Conservation (phyloP, 1,284 basidiomycete genomes). For the Meira miltonrushii region DNA sequence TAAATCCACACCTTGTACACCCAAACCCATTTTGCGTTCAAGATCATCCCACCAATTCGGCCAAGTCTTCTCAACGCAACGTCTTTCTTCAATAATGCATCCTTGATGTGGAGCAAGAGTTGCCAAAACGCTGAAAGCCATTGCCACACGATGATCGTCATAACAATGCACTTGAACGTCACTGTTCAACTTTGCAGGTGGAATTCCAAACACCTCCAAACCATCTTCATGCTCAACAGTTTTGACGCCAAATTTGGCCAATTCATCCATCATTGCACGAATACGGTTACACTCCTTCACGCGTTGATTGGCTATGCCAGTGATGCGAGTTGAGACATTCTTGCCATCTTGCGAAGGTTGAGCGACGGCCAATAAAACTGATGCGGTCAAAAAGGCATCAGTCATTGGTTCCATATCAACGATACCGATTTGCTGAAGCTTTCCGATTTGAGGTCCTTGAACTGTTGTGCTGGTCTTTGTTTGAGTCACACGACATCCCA, state of each 20-base stretch:
- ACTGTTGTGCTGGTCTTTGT: constrained; percentile 87
- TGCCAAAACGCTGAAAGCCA: constrained; percentile 89
- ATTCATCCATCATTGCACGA: constrained; percentile 88
- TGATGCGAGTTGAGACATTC: constrained; percentile 64
- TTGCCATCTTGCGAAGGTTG: constrained; percentile 51
- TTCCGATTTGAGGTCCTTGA: constrained; percentile 74
- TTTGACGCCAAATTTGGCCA: constrained; percentile 90
- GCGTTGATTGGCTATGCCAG: constrained; percentile 94
- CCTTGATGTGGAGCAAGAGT: constrained; percentile 60
- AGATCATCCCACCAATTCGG: constrained; percentile 99
- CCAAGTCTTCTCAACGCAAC: constrained; percentile 99
- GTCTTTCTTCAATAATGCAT: constrained; percentile 86
- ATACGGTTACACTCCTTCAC: constrained; percentile 99
- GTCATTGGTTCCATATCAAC: constrained; percentile 99
- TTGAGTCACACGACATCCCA: constrained; percentile 89
- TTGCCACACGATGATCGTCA: constrained; percentile 96
- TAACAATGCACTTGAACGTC: constrained; percentile 82
- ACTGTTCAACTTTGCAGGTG: constrained; percentile 58
- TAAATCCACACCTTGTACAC: constrained; percentile 73
- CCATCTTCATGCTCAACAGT: constrained; percentile 90
- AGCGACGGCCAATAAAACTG: constrained; percentile 75
- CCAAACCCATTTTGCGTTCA: constrained; percentile 89
- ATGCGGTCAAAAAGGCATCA: constrained; percentile 94
- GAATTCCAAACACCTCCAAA: constrained; percentile 75
- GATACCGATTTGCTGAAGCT: constrained; percentile 74